Evolutionary conservation across 495 filamentous ascomycete species (phyloP), one percentile per base, ranked within the genome.

Genomic region (Penicillium bialowiezense): DNA sequence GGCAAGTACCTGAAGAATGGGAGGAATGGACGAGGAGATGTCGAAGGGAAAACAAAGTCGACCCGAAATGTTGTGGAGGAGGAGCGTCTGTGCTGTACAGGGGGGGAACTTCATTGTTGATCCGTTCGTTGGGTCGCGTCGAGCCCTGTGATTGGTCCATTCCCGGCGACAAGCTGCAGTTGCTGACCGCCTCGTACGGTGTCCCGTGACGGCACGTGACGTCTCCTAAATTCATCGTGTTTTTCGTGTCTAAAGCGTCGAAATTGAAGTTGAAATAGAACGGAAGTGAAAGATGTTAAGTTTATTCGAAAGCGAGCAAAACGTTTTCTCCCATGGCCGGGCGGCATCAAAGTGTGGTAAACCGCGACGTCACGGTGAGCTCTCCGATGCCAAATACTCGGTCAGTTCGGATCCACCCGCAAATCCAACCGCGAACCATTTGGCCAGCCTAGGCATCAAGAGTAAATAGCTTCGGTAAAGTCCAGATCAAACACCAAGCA

Each of bases 81-180:
- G 54, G 56, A 50, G 56, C 51, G 59, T 60, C 59, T 63, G 62
- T 61, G 61, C 61, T 59, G 7, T 42, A 60, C 51, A 54, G 55
- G 58, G 57, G 29, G 58, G 59, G 54, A 54, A 56, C 45, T 64
- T 61, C 55, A 55, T 67, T 69, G 66, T 69, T 69, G 64, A 69
- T 67, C 63, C 59, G 55, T 58, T 62, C 50, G 58, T 65, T 69
- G 67, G 69, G 67, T 70, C 69, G 69, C 69, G 69, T 71, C 52
- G 34, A 29, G 38, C 24, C 26, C 10, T n/a, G 36, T 72, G 62
- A 72, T 72, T 72, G 69, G 69, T 29, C 40, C 28, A 9, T 26
- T 29, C 17, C 19, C 34, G 44, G 34, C 17, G 51, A 40, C 49
- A 46, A 54, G 50, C 47, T 44, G 45, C 12, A 45, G 50, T 49